Conservation (phyloP, 768 basidiomycete species). For the Tricholoma matsutake region DNA sequence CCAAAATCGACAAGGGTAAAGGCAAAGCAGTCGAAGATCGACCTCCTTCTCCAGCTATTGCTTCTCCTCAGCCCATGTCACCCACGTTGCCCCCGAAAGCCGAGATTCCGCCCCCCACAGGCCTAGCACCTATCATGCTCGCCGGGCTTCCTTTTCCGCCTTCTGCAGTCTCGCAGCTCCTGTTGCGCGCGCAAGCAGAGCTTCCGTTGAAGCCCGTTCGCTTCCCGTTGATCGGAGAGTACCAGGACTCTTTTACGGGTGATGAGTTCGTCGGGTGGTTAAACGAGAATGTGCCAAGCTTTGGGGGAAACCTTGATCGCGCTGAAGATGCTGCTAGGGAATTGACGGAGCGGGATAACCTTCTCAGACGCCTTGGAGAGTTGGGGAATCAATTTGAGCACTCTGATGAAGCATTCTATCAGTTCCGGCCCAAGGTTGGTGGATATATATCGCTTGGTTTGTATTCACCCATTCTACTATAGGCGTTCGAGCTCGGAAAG, state of each 20-base stretch:
- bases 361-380: conserved; percentile 74
- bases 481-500: conserved; percentile 63
- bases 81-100: conserved; percentile 55
- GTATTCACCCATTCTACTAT: neutral
- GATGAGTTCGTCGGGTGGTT: conserved; percentile 89
- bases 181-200: conserved; percentile 68
- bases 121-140: conserved; percentile 58
- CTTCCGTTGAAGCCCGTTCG: conserved; percentile 69
- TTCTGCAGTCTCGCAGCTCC: conserved; percentile 61
- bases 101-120: conserved; percentile 28
- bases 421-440: conserved; percentile 76
- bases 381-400: conserved; percentile 79
- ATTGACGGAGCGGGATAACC: conserved; percentile 57
- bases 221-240: conserved; percentile 80
- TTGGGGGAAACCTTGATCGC: conserved; percentile 73
- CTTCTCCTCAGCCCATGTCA: conserved; percentile 64
- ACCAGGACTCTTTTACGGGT: conserved; percentile 82
- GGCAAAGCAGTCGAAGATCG: conserved; percentile 53
- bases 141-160: conserved; percentile 73
- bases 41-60: conserved; percentile 30
- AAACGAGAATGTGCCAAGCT: conserved; percentile 70
- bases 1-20: conserved; percentile 83
- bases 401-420: conserved; percentile 77
- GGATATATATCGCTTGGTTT: neutral
- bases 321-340: conserved; percentile 74